A percentile compares a stretch with the other conserved stretches of the same genome.
These are phyloP conservation scores for Theobroma cacao DNA, from an alignment of 345 rosid genomes.

Conservation along the genomic window DNA sequence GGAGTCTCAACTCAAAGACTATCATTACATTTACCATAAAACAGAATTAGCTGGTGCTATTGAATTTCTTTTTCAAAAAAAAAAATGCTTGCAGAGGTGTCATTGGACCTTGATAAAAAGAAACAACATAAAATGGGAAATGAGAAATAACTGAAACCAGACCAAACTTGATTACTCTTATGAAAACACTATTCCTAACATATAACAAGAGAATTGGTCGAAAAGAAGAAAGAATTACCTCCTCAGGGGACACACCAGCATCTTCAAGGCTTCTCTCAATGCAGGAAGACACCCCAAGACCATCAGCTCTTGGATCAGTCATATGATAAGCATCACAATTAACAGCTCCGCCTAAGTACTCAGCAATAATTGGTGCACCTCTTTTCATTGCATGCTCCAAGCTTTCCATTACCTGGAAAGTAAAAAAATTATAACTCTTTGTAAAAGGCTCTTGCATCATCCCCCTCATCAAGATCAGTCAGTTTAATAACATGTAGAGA, in stretches of 20 bases:
- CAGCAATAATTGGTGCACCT: conserved; percentile 95
- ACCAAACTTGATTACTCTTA: background rate
- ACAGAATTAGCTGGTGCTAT: background rate
- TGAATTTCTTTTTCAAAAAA: background rate
- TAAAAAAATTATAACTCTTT: conserved; percentile 6
- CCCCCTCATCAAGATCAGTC: background rate
- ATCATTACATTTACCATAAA: background rate
- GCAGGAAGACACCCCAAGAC: conserved; percentile 98
- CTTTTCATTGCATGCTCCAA: conserved; percentile 97
- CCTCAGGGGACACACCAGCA: conserved; percentile 98
- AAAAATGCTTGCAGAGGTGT: background rate
- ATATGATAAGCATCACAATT: conserved; percentile 98
- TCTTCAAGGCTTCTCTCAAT: conserved; percentile 93
- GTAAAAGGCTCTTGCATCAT: background rate
- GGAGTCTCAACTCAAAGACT: background rate
- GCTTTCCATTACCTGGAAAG: conserved; percentile 87
- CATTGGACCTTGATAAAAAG: background rate
- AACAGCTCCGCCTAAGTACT: conserved; percentile 96
- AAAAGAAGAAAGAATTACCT: conserved; percentile 37
- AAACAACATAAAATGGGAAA: background rate
- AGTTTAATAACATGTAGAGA: background rate
- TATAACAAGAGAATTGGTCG: background rate
- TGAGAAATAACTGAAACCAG: background rate
- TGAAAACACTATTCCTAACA: background rate
- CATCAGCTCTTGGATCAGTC: conserved; percentile 99